phyloP scores from a whole-genome alignment of 768 basidiomycete species.

The Dendrothele bispora region DNA sequence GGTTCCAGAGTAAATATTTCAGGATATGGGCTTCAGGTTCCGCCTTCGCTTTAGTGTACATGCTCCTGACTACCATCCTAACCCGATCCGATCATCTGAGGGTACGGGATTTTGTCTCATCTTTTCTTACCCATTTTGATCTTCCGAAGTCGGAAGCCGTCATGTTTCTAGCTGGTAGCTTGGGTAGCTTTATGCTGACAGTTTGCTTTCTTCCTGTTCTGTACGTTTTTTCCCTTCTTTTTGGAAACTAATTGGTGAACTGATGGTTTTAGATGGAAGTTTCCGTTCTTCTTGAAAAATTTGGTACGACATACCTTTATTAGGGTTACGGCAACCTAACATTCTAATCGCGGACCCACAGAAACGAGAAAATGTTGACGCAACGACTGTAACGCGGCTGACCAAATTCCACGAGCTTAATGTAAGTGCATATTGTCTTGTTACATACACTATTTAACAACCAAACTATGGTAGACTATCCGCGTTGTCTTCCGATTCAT shows the following conservation, averaged over 20 bases:
- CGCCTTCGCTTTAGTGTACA: slow-evolving; percentile 52
- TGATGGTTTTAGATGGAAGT: slow-evolving; percentile 54
- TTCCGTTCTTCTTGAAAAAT: slow-evolving; percentile 62
- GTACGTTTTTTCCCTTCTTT: slow-evolving; percentile 34
- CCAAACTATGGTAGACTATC: slow-evolving; percentile 45
- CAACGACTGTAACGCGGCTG: slow-evolving; percentile 63
- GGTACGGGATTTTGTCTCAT: slow-evolving; percentile 24
- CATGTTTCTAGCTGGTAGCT: slow-evolving; percentile 66
- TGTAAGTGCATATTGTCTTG: slow-evolving; percentile 43
- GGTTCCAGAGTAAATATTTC: slow-evolving; percentile 79
- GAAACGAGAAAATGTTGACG: slow-evolving; percentile 65
- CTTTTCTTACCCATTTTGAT: not conserved
- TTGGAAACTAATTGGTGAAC: slow-evolving; percentile 2
- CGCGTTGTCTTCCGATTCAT: slow-evolving; percentile 74
- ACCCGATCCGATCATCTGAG: slow-evolving; percentile 62
- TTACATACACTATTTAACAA: no score
- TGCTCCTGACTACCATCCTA: slow-evolving; percentile 70
- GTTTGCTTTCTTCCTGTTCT: slow-evolving; percentile 74
- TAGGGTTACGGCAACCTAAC: no score
- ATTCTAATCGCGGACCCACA: slow-evolving; percentile 23
- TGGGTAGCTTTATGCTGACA: slow-evolving; percentile 72
- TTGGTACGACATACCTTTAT: slow-evolving; percentile 51
- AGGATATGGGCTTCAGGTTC: slow-evolving; percentile 73
- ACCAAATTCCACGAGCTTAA: slow-evolving; percentile 84
- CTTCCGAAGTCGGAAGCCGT: slow-evolving; percentile 61